Conservation (phyloP, 805 yeast genomes). For the Saccharomyces jurei region DNA sequence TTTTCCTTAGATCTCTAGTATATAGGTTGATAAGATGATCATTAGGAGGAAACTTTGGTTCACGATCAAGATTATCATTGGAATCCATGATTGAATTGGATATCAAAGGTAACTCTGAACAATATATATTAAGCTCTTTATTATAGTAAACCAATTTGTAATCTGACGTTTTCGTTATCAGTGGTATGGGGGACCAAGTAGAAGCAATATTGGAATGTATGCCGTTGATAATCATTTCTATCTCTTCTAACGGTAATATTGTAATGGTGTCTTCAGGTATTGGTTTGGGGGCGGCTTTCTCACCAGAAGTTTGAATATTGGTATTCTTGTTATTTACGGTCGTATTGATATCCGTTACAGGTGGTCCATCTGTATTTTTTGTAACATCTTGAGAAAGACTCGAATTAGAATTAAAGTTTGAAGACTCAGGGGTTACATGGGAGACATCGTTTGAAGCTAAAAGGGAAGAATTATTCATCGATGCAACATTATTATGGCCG, state of each 20-base stretch:
- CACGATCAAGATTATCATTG: conserved; percentile 5
- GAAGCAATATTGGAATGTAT: conserved; percentile 32
- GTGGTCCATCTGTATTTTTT: neutral
- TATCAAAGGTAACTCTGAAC: conserved; percentile 50
- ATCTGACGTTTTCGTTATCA: conserved; percentile 27
- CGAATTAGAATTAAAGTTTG: neutral
- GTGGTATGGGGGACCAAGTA: conserved; percentile 57
- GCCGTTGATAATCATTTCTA: conserved; percentile 32
- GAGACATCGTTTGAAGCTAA: neutral
- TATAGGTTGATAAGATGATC: conserved; percentile 25
- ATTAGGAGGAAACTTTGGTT: conserved; percentile 27
- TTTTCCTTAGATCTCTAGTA: conserved; percentile 23
- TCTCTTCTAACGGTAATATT: conserved; percentile 31
- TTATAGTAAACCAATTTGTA: conserved; percentile 54
- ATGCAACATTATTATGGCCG: neutral
- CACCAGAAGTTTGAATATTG: neutral
- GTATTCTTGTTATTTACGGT: neutral
- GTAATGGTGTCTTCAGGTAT: conserved; percentile 9
- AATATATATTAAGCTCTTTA: conserved; percentile 50
- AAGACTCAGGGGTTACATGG: neutral
- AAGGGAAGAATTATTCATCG: neutral
- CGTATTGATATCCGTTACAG: neutral
- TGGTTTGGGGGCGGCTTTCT: neutral
- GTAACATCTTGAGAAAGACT: neutral
- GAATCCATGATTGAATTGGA: conserved; percentile 32